Conservation (phyloP, 352 stramenopile species). For the Globisporangium abappressorium region DNA sequence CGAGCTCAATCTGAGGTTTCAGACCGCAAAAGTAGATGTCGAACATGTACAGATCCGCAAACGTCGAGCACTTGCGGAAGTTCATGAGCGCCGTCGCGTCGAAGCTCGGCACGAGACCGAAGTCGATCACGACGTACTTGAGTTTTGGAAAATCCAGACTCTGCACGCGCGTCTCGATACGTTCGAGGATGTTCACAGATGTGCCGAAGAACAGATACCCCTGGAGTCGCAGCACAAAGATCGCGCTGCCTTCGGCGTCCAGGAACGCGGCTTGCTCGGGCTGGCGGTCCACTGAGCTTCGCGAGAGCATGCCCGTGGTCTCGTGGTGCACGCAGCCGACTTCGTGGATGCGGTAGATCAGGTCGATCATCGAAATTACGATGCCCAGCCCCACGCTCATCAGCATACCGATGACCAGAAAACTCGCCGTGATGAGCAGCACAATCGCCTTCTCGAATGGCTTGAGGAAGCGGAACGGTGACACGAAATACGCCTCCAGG, state of each 20-base stretch:
- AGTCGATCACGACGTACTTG: conserved; percentile 71
- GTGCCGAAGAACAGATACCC: conserved; percentile 84
- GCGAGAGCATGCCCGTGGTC: conserved; percentile 56
- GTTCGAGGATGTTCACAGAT: conserved; percentile 72
- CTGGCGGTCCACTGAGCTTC: conserved; percentile 68
- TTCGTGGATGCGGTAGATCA: conserved; percentile 77
- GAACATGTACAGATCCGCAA: conserved; percentile 66
- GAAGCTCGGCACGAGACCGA: conserved; percentile 74
- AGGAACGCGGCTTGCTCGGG: conserved; percentile 55
- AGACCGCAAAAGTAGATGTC: conserved; percentile 81
- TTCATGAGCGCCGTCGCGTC: conserved; percentile 76
- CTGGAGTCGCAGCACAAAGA: conserved; percentile 74
- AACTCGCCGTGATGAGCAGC: conserved; percentile 63
- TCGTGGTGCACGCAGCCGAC: conserved; percentile 79
- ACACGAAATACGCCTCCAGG: conserved; percentile 71
- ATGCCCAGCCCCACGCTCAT: conserved; percentile 67
- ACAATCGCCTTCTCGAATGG: conserved; percentile 60
- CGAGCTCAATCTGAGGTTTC: conserved; percentile 43
- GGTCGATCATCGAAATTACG: conserved; percentile 77
- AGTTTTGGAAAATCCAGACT: conserved; percentile 57
- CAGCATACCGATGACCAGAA: conserved; percentile 73
- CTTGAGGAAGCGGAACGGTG: conserved; percentile 73
- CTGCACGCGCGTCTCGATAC: conserved; percentile 69
- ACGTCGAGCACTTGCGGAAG: conserved; percentile 59
- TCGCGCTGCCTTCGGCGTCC: conserved; percentile 46